Evolutionary conservation across 495 filamentous ascomycete species (phyloP), one percentile per base, ranked within the genome.

Genomic region (Xylaria curta): DNA sequence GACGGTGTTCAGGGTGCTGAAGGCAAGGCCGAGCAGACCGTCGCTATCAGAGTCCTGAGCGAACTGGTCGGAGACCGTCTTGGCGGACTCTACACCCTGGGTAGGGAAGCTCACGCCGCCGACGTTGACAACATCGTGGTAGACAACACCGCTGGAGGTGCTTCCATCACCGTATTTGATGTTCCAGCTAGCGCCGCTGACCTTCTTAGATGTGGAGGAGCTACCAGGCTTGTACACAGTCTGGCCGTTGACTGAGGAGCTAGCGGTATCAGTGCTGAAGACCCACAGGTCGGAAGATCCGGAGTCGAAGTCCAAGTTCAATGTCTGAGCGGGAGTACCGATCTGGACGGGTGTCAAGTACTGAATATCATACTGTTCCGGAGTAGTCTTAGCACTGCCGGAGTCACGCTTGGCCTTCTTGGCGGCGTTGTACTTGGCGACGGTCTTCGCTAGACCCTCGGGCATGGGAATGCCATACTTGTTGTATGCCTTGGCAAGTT

Each of bases 21-120:
- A 93, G 47, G 89, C 89, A 26, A 94, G 85, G 61, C 92, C 92
- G n/a, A 94, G 82, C 17, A 94, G 85, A 56, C 92, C 92, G 67
- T 93, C 91, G 74, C 85, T 89, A 74, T 86, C 81, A 70, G 81
- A 82, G 75, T 92, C 88, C 66, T 84, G 69, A 21, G 80, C 68
- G 83, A 94, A 94, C 56, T 87, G 72, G 46, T 71, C 19, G 59
- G 89, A 92, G 78, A 94, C 86, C 10, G 77, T 76, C 36, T 80
- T 81, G 17, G 92, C 92, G 42, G 90, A 87, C 79, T 93, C 91
- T 47, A 94, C 89, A 53, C 89, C 91, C 79, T 94, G 92, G 53
- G 75, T 76, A 8, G 81, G 80, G 51, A 89, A 89, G 33, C 85
- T 87, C 54, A 92, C 85, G 26, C 85, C 85, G 46, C 91, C 92